A percentile compares a stretch with the other conserved stretches of the same genome.
Conservation (phyloP, 148 eudicot genomes). For the Arbutus unedo region DNA sequence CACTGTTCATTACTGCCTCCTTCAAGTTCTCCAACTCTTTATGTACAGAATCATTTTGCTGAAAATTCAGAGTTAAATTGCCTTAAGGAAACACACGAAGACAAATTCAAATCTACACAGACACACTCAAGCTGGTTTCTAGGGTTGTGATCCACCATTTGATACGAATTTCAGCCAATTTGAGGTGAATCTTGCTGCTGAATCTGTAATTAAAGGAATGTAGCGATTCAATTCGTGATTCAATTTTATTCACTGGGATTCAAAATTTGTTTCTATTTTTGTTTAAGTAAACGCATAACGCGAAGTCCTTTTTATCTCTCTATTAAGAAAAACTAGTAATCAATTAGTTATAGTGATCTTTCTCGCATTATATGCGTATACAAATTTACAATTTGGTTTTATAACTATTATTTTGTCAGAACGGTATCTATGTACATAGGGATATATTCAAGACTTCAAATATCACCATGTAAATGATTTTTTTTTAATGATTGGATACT, state of each 20-base stretch:
- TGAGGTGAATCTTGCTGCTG: background rate
- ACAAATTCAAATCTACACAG: background rate
- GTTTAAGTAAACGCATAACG: background rate
- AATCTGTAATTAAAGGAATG: background rate
- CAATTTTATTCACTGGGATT: background rate
- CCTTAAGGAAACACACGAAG: background rate
- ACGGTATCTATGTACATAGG: background rate
- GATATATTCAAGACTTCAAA: background rate
- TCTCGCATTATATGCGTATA: background rate
- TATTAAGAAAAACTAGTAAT: background rate
- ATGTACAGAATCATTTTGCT: constrained; percentile 29
- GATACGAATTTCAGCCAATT: background rate
- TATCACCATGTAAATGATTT: background rate
- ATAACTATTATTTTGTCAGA: background rate
- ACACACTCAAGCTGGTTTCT: background rate
- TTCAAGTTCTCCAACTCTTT: constrained; percentile 54
- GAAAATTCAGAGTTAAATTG: constrained; percentile 3
- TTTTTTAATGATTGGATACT: background rate
- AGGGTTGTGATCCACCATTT: background rate
- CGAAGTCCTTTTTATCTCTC: background rate
- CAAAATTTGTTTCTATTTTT: background rate
- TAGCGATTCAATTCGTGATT: background rate
- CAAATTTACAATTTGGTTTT: background rate
- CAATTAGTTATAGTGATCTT: background rate
- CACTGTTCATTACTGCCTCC: constrained; percentile 40